Evolutionary conservation across 768 basidiomycete species (phyloP), one percentile per base, ranked within the genome.

Genomic region (Hemileccinum rubropunctum): DNA sequence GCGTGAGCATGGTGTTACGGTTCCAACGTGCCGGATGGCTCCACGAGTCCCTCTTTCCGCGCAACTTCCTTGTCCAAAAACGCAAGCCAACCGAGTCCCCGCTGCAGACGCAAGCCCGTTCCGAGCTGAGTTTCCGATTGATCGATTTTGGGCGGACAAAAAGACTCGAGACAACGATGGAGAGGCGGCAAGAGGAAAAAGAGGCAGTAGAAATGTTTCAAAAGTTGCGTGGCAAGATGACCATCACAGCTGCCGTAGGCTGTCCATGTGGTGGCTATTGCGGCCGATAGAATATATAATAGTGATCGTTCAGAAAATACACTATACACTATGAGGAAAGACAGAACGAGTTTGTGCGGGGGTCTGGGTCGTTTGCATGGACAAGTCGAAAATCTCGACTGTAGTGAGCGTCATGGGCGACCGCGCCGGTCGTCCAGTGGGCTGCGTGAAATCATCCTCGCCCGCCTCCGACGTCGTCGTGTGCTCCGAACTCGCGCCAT

Each of bases 121-220:
- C 61, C 8, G 54, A 65, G 50, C 26, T n/a, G 26, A 69, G 73
- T 40, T 80, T 77, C 56, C 72, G 79, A 21, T 45, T 80, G 52
- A 78, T 81, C 47, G 79, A 81, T 57, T 78, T 79, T 33, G 79
- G 79, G 13, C 69, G 78, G 46, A 65, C 70, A 52, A 14, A 21
- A 48, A 18, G 51, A 51, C 28, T 23, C 10, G 11, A 7, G 0
- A 27, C 0, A 0, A 14, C 13, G 4, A 0, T 0, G 2, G 51
- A 55, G 43, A 62, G 49, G 48, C 39, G 1, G 30, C 0, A 0
- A 0, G 61, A 62, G 32, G 60, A 62, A 42, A 0, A 4, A 20
- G 18, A 21, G 9, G 35, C 36, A 7, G n/a, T 59, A 30, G 7
- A 0, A 3, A 46, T 62, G 61, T 54, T 62, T 7, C 0, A 3